Evolutionary conservation across 2,329 filamentous ascomycete species (phyloP), one percentile per base, ranked within the genome.

Genomic region (Xylaria hypoxylon): DNA sequence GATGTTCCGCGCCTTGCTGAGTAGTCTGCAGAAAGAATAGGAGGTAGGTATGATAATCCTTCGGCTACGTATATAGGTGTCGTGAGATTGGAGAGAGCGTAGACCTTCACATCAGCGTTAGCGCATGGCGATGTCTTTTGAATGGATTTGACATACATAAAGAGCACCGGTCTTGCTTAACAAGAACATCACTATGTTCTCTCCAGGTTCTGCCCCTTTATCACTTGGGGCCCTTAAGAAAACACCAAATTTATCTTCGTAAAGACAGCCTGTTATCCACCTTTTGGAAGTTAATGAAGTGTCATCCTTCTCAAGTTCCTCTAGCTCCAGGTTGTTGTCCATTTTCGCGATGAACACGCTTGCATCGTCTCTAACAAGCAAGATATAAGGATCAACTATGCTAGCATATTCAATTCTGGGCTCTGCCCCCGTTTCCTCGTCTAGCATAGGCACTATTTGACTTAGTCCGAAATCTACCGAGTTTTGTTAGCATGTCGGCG

Each of bases 391-490:
- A 72, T 98, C 95, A 22, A 88, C 88, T 73, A 98, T 94, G 76
- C 92, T 96, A 42, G 92, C 91, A 74, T 89, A 91, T 51, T 94
- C 82, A 47, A 96, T 90, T 59, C 90, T 86, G 4, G 93, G 90
- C 73, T 97, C 93, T 22, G 87, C 90, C 13, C 92, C 94, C 0
- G 90, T 94, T 70, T 96, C 92, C 73, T 97, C 96, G 73, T 98
- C 96, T 68, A 93, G 87, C 86, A 98, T 93, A 0, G 94, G 93
- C 56, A 97, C 86, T 61, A 99, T 98, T 75, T 98, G 95, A 51
- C 90, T 90, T 59, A 99, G 85, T 11, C 91, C 92, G 65, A 99
- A 87, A 78, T 97, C 93, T 93, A 74, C 1, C n/a, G 7, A 73
- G 15, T 48, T 58, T 65, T 33, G 63, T 67, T 47, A 72, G 64